Conservation (phyloP, 1,284 basidiomycete species). For the Irpex rosettiformis region DNA sequence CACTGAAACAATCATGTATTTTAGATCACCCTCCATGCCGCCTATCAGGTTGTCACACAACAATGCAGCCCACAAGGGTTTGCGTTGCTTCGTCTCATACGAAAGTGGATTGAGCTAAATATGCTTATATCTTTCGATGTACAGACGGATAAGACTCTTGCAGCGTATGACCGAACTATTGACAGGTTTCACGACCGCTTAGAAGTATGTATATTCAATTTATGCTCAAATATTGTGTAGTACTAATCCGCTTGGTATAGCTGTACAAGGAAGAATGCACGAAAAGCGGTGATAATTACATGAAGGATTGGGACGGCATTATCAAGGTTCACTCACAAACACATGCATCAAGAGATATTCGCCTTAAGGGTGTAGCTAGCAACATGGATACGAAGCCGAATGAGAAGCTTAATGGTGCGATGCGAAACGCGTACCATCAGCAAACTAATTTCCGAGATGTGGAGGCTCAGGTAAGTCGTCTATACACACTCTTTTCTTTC, state of each 20-base stretch:
- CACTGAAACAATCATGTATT: background rate
- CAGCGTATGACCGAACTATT: conserved; percentile 1
- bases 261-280: background rate
- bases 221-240: background rate
- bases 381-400: conserved; percentile 24
- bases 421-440: conserved; percentile 23
- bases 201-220: no score
- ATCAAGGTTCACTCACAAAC: conserved; percentile 19
- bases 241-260: background rate
- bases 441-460: conserved; percentile 30
- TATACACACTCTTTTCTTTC: no score
- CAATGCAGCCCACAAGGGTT: conserved; percentile 7
- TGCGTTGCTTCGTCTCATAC: conserved; percentile 15
- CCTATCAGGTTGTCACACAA: conserved; percentile 9
- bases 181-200: conserved; percentile 3
- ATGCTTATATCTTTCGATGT: conserved; percentile 17
- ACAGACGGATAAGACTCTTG: conserved; percentile 21
- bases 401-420: conserved; percentile 22
- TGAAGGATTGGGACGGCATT: conserved; percentile 24
- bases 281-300: no score
- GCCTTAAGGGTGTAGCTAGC: conserved; percentile 19
- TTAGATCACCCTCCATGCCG: conserved; percentile 11
- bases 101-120: conserved; percentile 16
- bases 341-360: conserved; percentile 23
- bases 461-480: conserved; percentile 21